Conservation (phyloP, 805 yeast genomes). For the Yamadazyma endophytica region DNA sequence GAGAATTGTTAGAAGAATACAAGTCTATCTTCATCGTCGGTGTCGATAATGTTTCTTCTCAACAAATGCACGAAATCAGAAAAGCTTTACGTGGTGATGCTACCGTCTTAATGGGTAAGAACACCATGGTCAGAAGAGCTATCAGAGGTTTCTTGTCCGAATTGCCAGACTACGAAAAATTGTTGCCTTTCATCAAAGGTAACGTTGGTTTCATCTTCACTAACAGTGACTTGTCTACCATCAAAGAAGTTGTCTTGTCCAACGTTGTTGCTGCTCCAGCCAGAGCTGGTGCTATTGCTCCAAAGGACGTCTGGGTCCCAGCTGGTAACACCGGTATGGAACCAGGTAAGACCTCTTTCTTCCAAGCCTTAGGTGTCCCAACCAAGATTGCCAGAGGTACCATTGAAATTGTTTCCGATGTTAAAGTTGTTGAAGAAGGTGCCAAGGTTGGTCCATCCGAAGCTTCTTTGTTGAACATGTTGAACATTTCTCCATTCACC, state of each 20-base stretch:
- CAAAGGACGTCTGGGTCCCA: constrained; percentile 94
- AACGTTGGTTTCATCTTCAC: constrained; percentile 99
- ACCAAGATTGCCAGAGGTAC: constrained; percentile 99
- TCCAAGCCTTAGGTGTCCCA: constrained; percentile 99
- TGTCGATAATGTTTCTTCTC: constrained; percentile 99
- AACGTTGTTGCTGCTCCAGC: constrained; percentile 99
- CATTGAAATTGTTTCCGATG: constrained; percentile 97
- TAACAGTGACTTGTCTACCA: constrained; percentile 85
- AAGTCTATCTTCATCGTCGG: constrained; percentile 98
- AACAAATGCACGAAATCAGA: constrained; percentile 99
- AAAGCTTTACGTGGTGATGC: constrained; percentile 92
- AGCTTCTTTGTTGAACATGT: constrained; percentile 97
- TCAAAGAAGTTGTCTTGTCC: constrained; percentile 82
- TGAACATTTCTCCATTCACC: constrained; percentile 99
- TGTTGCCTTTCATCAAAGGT: constrained; percentile 93
- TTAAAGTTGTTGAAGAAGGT: constrained; percentile 87
- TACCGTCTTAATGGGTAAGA: constrained; percentile 98
- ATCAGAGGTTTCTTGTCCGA: constrained; percentile 92
- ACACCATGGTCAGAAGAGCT: constrained; percentile 99
- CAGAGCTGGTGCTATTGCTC: constrained; percentile 99
- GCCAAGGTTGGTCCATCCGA: constrained; percentile 97
- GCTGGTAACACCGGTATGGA: constrained; percentile 99
- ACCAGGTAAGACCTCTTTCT: constrained; percentile 99
- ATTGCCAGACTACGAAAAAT: constrained; percentile 93
- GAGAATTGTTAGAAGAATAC: constrained; percentile 93